These are phyloP conservation scores for Lactarius sanguifluus DNA, from an alignment of 768 basidiomycete species.

Conservation along the genomic window DNA sequence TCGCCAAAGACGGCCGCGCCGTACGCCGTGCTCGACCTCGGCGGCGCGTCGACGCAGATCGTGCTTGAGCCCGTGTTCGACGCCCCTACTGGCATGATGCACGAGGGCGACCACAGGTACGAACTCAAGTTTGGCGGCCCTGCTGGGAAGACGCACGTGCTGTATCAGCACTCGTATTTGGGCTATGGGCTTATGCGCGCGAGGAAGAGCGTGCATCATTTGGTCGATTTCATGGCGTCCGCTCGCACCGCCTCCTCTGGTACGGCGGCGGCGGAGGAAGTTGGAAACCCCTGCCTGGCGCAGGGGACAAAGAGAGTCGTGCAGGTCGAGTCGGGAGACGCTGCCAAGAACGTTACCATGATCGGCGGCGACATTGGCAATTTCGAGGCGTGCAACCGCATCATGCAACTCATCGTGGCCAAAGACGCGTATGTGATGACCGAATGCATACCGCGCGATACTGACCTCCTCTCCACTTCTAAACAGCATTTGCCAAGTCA, in stretches of 20 bases:
- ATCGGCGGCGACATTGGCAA: slow-evolving; percentile 75
- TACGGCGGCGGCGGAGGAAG: slow-evolving; percentile 30
- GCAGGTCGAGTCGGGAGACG: slow-evolving; percentile 52
- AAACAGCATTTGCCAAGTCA: slow-evolving; percentile 75
- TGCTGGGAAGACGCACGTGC: slow-evolving; percentile 53
- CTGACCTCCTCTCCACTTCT: slow-evolving; percentile 11
- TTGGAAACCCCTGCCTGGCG: slow-evolving; percentile 84
- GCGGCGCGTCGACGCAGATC: slow-evolving; percentile 96
- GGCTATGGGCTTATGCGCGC: slow-evolving; percentile 95
- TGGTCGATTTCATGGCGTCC: slow-evolving; percentile 83
- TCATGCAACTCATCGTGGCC: slow-evolving; percentile 88
- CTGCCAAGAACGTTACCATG: slow-evolving; percentile 74
- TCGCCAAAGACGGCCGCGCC: slow-evolving; percentile 49
- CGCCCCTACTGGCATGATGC: slow-evolving; percentile 45
- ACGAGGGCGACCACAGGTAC: slow-evolving; percentile 91
- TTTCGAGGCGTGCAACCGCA: slow-evolving; percentile 81
- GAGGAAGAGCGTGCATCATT: slow-evolving; percentile 76
- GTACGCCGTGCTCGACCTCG: slow-evolving; percentile 93
- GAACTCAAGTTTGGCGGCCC: slow-evolving; percentile 66
- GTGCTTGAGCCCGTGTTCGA: slow-evolving; percentile 85
- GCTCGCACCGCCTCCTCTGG: slow-evolving; percentile 38
- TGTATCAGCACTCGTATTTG: slow-evolving; percentile 98
- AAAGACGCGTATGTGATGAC: slow-evolving; percentile 69
- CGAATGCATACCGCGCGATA: neutral
- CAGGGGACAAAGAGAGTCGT: slow-evolving; percentile 61